A percentile compares a stretch with the other conserved stretches of the same genome.
Evolutionary conservation across 805 yeast genomes (phyloP).

Genomic region (Suhomyces canberraensis): DNA sequence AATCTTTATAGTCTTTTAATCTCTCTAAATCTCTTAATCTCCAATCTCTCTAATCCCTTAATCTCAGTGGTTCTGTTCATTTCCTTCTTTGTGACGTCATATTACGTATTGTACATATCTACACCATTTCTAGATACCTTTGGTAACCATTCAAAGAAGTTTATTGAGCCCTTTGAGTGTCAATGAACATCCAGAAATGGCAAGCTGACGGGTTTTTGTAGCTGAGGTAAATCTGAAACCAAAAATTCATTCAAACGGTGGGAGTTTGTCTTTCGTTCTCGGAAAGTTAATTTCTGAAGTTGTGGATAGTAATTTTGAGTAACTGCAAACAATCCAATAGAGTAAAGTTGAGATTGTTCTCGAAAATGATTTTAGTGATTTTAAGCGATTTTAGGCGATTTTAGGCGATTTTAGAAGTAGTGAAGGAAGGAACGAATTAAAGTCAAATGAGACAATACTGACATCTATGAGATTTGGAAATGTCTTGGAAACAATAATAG

Average conservation of each 20-base stretch:
- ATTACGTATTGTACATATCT: too few relatives aligned
- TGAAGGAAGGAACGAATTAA: constrained; percentile 20
- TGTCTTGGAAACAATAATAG: constrained; percentile 17
- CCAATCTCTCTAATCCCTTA: too few relatives aligned
- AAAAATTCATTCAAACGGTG: constrained; percentile 26
- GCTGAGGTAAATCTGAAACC: constrained; percentile 20
- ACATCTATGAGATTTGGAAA: constrained; percentile 25
- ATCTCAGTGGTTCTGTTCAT: too few relatives aligned
- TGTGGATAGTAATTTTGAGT: constrained; percentile 25
- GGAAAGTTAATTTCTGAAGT: constrained; percentile 24
- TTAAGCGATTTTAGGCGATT: constrained; percentile 17
- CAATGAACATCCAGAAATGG: constrained; percentile 18
- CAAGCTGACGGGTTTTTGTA: constrained; percentile 23
- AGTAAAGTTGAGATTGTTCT: constrained; percentile 30
- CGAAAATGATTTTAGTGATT: constrained; percentile 25
- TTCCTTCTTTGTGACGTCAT: too few relatives aligned
- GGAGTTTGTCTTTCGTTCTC: constrained; percentile 25
- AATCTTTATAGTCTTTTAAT: too few relatives aligned
- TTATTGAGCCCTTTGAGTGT: constrained; percentile 12
- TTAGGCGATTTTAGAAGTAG: too few relatives aligned
- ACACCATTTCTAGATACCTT: too few relatives aligned
- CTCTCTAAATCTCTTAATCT: too few relatives aligned
- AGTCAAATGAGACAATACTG: constrained; percentile 31
- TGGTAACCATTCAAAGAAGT: constrained; percentile 8
- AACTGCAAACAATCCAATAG: constrained; percentile 26